Base-by-base conservation (phyloP, 768 basidiomycete species). In the Porphyrellus cyaneotinctus region DNA sequence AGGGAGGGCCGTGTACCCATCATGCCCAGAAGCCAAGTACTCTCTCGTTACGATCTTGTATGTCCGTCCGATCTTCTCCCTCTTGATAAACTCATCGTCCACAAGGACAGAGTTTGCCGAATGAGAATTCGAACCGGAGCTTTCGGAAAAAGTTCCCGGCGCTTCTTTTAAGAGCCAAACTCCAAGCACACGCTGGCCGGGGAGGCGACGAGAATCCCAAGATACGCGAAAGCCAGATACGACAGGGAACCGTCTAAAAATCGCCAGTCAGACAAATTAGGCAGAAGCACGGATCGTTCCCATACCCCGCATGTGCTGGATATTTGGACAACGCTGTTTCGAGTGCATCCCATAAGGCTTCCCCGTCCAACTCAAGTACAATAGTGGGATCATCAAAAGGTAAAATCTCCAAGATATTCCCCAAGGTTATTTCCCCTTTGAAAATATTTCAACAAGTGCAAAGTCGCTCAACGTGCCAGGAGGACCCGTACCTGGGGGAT, bases 291-390 rank as follows among this genome's bases (percentile, higher is more conserved):
- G 20, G 23, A 22, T 52, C 10, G n/a, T 43, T n/a, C 2, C 53
- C 75, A 68, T 54, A 83, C 91, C 93, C 93, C 78, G 95, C 93
- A 69, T 93, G 91, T 17, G 91, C 85, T 8, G 93, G 93, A 81
- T 87, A 95, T 47, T 80, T 88, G 52, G 73, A 74, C 7, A 97
- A 72, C 7, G 82, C 80, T 12, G 75, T 75, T 63, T 97, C 93
- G 32, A 95, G 58, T 0, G 86, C 83, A 37, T 82, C 83, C 89
- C 91, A 94, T 39, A 95, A 77, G 0, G 83, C 75, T 58, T 79
- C 76, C 2, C 93, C 92, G 57, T 90, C 83, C 15, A 95, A 66
- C 65, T 93, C 86, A 12, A 93, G 60, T 4, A 92, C 90, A 6
- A 97, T 79, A 15, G 87, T 73, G 2, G 91, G 85, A 60, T 95